phyloP scores from a whole-genome alignment of 345 rosid species.

The Streptanthus diversifolius region DNA sequence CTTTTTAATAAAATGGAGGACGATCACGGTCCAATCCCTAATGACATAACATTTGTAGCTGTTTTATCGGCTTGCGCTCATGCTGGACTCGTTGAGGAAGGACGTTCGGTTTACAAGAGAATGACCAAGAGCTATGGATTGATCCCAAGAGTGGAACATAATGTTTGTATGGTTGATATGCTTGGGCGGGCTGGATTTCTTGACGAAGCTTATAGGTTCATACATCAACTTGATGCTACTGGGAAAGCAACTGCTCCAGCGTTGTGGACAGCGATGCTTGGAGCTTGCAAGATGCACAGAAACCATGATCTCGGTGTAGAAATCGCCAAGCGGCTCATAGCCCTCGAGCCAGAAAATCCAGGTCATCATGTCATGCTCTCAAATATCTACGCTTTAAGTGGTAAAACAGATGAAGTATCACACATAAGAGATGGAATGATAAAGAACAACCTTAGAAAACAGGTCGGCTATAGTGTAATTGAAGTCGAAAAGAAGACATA shows the following conservation, averaged over 20 bases:
- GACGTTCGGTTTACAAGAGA: conserved; percentile 46
- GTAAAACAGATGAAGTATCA: conserved; percentile 65
- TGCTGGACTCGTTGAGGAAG: conserved; percentile 62
- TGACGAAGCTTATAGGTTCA: conserved; percentile 55
- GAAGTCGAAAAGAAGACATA: conserved; percentile 52
- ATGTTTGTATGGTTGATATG: conserved; percentile 83
- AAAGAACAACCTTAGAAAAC: conserved; percentile 52
- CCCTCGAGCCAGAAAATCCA: conserved; percentile 71
- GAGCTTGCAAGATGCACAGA: conserved; percentile 94
- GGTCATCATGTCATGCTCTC: conserved; percentile 91
- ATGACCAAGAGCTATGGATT: conserved; percentile 47
- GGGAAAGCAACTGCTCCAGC: conserved; percentile 56
- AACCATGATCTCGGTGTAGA: conserved; percentile 64
- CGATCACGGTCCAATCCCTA: conserved; percentile 42
- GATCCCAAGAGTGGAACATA: conserved; percentile 66
- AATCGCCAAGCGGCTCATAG: conserved; percentile 68
- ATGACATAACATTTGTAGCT: conserved; percentile 67
- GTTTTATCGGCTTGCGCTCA: conserved; percentile 84
- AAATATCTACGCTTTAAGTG: conserved; percentile 73
- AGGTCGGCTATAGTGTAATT: conserved; percentile 69
- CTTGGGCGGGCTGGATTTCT: conserved; percentile 78
- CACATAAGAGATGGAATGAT: conserved; percentile 63
- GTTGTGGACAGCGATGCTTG: conserved; percentile 90
- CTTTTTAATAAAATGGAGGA: conserved; percentile 51
- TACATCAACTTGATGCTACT: conserved; percentile 39